phyloP scores from a whole-genome alignment of 2,329 filamentous ascomycete genomes.

The Clonostachys sp. region DNA sequence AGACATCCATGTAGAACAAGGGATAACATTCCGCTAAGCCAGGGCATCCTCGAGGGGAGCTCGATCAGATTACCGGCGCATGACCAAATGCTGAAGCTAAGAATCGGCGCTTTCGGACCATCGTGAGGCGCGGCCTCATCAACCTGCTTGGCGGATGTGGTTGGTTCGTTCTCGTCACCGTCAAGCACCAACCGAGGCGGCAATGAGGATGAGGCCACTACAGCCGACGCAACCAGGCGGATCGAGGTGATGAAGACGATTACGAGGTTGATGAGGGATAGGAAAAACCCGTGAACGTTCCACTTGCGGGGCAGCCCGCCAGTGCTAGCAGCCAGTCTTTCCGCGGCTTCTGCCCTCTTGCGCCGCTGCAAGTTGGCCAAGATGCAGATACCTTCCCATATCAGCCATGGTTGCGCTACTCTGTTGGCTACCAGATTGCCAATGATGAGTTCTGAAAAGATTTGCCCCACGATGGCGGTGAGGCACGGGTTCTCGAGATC shows the following conservation, averaged over 20 bases:
- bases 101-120: conserved; percentile 30
- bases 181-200: conserved; percentile 42
- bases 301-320: conserved; percentile 15
- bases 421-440: conserved; percentile 77
- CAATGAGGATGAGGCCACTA: conserved; percentile 64
- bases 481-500: conserved; percentile 86
- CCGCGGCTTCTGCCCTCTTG: conserved; percentile 13
- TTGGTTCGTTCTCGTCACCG: conserved; percentile 1
- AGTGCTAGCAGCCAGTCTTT: conserved; percentile 5
- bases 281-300: conserved; percentile 45
- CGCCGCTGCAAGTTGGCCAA: conserved; percentile 39
- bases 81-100: conserved; percentile 74
- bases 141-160: neutral
- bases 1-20: conserved; percentile 72
- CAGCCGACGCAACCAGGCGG: conserved; percentile 59
- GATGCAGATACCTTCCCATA: conserved; percentile 82
- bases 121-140: neutral
- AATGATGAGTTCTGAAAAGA: conserved; percentile 85
- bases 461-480: conserved; percentile 77
- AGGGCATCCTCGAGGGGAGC: conserved; percentile 80
- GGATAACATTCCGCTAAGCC: conserved; percentile 73
- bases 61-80: conserved; percentile 69
- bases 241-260: conserved; percentile 55
- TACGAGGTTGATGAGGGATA: conserved; percentile 49
- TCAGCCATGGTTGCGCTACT: conserved; percentile 79